A percentile compares a stretch with the other conserved stretches of the same genome.
Evolutionary conservation across 2,329 filamentous ascomycete species (phyloP).

Genomic region (Talaromyces islandicus): DNA sequence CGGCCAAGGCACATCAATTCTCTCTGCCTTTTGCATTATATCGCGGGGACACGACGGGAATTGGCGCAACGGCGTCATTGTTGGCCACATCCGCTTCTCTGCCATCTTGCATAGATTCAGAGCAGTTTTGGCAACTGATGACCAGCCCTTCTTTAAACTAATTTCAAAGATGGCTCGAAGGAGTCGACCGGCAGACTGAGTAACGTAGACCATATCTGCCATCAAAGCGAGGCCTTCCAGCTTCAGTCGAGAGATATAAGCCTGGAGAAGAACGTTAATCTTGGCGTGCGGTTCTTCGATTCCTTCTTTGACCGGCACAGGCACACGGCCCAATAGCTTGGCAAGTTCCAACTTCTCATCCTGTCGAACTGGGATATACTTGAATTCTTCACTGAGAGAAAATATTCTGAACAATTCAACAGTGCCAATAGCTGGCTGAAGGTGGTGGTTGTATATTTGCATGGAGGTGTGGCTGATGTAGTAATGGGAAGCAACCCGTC

Average conservation of each 20-base stretch:
- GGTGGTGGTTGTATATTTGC: conserved; percentile 92
- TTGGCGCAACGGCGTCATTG: conserved; percentile 91
- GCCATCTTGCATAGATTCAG: conserved; percentile 98
- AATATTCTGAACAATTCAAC: conserved; percentile 98
- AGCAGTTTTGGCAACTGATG: conserved; percentile 84
- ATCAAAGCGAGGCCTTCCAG: conserved; percentile 91
- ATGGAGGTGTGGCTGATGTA: conserved; percentile 97
- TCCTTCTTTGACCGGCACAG: conserved; percentile 94
- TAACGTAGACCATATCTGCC: conserved; percentile 98
- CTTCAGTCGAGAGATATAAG: conserved; percentile 91
- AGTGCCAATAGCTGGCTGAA: conserved; percentile 84
- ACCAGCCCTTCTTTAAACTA: conserved; percentile 93
- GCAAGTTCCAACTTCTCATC: conserved; percentile 96
- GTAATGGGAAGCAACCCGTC: conserved; percentile 94
- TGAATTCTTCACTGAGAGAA: conserved; percentile 94
- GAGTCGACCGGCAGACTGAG: conserved; percentile 94
- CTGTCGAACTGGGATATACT: conserved; percentile 95
- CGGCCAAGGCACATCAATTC: conserved; percentile 88
- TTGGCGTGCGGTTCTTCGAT: conserved; percentile 96
- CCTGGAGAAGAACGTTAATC: conserved; percentile 95
- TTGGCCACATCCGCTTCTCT: conserved; percentile 99
- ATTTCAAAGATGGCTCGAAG: conserved; percentile 95
- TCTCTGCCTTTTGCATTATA: conserved; percentile 84
- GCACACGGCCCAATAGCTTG: conserved; percentile 81
- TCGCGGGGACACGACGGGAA: conserved; percentile 78